A percentile compares a stretch with the other conserved stretches of the same genome.
These are phyloP conservation scores for Alectoria sarmentosa DNA, from an alignment of 495 filamentous ascomycete species.

Conservation along the genomic window DNA sequence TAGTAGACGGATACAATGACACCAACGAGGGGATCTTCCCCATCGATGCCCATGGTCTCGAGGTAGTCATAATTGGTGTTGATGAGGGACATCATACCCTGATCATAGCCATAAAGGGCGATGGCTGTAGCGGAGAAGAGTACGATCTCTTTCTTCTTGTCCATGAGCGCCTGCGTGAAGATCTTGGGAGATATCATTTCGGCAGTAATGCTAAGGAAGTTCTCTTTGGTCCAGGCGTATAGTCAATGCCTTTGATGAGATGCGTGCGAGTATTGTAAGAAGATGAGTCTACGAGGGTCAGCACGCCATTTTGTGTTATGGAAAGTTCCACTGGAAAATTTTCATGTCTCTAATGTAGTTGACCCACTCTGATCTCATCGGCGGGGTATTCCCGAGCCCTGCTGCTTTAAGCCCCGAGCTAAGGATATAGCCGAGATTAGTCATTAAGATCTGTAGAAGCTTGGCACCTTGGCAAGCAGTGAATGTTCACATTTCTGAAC, in stretches of 20 bases:
- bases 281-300: slow-evolving; percentile 5
- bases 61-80: slow-evolving; percentile 53
- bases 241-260: not conserved
- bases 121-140: slow-evolving; percentile 51
- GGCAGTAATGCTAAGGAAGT: not conserved
- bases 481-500: no score
- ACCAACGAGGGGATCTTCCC: slow-evolving; percentile 43
- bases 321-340: no score
- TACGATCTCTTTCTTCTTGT: slow-evolving; percentile 41
- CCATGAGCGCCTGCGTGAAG: slow-evolving; percentile 17
- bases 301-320: not conserved
- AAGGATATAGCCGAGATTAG: slow-evolving; percentile 15
- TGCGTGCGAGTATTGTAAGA: not conserved
- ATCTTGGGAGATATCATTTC: slow-evolving; percentile 19
- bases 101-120: slow-evolving; percentile 51
- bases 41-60: slow-evolving; percentile 44
- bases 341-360: no score
- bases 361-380: not conserved
- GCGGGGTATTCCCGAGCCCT: not conserved
- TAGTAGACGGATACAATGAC: slow-evolving; percentile 55
- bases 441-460: not conserved
- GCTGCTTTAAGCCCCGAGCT: not conserved
- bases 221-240: not conserved
- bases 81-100: slow-evolving; percentile 53
- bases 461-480: not conserved